Conservation (phyloP, 768 basidiomycete species). For the Calocera viscosa region DNA sequence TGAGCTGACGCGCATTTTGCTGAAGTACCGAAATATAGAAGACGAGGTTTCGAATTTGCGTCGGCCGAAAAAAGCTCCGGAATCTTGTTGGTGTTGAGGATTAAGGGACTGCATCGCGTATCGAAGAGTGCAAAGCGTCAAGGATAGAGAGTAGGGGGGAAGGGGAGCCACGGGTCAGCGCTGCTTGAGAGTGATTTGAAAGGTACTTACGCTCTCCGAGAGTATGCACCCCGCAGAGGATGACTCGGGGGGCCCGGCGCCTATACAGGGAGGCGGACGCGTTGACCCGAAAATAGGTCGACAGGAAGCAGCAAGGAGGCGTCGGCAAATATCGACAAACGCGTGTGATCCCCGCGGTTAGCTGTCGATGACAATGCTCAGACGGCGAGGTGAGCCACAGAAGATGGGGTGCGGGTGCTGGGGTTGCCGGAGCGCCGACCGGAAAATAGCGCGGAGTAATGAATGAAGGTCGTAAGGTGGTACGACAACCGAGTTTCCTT, state of each 20-base stretch:
- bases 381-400: neutral
- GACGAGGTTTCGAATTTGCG: neutral
- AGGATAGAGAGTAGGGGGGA: neutral
- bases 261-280: neutral
- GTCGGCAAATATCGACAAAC: neutral
- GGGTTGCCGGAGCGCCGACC: neutral
- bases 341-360: neutral
- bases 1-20: neutral
- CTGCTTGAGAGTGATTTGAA: neutral
- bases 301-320: neutral
- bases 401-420: neutral
- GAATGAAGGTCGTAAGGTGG: conserved; percentile 5
- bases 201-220: no score
- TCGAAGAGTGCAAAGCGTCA: neutral
- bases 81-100: neutral
- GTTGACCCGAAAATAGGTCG: neutral
- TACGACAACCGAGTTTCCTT: neutral
- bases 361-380: neutral
- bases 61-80: neutral
- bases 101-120: neutral
- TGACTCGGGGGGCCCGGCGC: no score
- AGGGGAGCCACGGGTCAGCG: neutral
- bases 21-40: neutral
- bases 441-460: neutral
- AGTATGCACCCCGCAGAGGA: no score